These are phyloP conservation scores for Creolimax fragrantissima DNA, from an alignment of 78 protist genomes.

Conservation along the genomic window DNA sequence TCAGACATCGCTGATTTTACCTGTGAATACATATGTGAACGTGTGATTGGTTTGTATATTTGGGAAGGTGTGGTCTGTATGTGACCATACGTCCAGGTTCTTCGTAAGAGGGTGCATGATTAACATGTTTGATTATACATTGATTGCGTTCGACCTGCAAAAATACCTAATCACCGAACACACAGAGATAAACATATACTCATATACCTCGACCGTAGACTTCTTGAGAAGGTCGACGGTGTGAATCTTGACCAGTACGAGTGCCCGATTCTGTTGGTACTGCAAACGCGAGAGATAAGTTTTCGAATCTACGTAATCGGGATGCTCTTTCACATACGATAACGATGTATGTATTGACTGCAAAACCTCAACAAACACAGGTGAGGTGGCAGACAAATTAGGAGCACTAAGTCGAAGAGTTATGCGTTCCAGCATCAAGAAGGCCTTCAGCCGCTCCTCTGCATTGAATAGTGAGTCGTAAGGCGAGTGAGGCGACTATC, in stretches of 20 bases:
- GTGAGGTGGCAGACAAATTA: not conserved
- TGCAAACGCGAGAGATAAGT: not conserved
- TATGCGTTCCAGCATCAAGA: not conserved
- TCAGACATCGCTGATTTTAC: not conserved
- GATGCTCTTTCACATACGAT: not conserved
- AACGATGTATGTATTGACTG: not conserved
- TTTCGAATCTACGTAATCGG: not conserved
- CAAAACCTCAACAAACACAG: not conserved
- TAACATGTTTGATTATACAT: no score
- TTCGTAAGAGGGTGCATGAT: no score
- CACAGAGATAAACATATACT: not conserved
- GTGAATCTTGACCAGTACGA: constrained; percentile 12
- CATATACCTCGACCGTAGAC: not conserved
- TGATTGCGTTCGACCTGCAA: no score
- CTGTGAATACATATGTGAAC: not conserved
- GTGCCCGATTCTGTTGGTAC: not conserved
- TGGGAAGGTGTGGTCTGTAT: no score
- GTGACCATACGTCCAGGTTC: no score
- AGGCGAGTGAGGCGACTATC: not conserved
- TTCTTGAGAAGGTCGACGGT: not conserved
- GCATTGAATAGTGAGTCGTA: not conserved
- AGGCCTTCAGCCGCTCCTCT: not conserved
- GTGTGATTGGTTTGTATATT: not conserved
- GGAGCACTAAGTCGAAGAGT: not conserved
- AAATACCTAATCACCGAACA: no score